These are phyloP conservation scores for Apiospora sp. DNA, from an alignment of 2,329 filamentous ascomycete species.

Conservation along the genomic window DNA sequence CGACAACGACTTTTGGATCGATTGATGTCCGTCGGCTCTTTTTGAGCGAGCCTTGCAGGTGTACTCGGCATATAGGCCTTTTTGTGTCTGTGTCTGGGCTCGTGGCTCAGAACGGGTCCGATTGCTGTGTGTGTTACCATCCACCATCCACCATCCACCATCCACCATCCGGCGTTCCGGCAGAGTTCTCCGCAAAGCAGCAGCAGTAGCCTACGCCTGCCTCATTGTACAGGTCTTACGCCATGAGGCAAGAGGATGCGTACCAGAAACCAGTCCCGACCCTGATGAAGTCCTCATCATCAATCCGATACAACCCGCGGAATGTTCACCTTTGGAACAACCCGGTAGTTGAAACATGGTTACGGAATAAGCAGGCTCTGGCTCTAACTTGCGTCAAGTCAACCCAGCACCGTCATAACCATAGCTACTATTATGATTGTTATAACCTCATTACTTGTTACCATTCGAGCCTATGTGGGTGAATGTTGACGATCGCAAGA, in stretches of 20 bases:
- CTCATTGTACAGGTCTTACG: not conserved
- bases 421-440: not conserved
- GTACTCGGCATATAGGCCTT: not conserved
- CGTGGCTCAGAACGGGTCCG: not conserved
- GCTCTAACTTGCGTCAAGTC: not conserved
- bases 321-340: slow-evolving; percentile 3
- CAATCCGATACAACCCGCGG: slow-evolving; percentile 5
- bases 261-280: not conserved
- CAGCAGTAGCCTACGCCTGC: not conserved
- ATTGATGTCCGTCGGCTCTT: not conserved
- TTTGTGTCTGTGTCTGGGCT: not conserved
- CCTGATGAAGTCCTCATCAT: no score
- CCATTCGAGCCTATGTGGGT: not conserved
- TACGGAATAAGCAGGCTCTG: not conserved
- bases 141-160: not conserved
- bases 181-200: slow-evolving; percentile 3
- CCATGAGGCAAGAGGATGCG: not conserved
- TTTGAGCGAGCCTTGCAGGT: not conserved
- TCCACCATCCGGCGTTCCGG: slow-evolving; percentile 5
- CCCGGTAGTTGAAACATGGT: slow-evolving; percentile 1
- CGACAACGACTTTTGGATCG: not conserved
- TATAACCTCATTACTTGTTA: not conserved
- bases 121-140: not conserved
- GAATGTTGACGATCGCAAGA: not conserved
- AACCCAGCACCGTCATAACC: not conserved